A percentile compares a stretch with the other conserved stretches of the same genome.
These are phyloP conservation scores for Aspergillus incahuasiensis DNA, from an alignment of 495 filamentous ascomycete genomes.

Conservation along the genomic window DNA sequence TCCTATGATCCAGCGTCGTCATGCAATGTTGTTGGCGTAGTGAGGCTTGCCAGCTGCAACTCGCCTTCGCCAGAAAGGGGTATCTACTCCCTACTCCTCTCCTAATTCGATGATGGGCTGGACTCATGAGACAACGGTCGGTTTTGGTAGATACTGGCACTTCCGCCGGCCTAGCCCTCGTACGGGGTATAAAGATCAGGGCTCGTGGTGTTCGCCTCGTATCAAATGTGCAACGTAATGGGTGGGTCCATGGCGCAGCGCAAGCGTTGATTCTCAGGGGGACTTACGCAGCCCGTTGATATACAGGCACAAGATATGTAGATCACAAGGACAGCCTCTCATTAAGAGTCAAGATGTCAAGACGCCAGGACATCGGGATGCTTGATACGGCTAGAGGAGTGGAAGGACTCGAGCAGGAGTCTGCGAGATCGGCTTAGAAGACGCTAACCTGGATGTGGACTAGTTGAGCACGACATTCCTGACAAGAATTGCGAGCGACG, in stretches of 20 bases:
- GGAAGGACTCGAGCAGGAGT: background rate
- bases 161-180: no score
- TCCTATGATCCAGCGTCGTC: no score
- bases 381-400: background rate
- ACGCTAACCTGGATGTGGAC: background rate
- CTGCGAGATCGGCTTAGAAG: background rate
- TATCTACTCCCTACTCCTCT: no score
- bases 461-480: conserved; percentile 25
- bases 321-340: background rate
- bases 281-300: background rate
- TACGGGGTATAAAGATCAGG: background rate
- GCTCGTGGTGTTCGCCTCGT: background rate
- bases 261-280: background rate
- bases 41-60: no score
- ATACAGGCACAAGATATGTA: background rate
- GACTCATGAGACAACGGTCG: no score
- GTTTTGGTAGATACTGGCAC: no score
- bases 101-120: no score
- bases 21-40: no score
- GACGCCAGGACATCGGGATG: background rate
- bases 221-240: background rate
- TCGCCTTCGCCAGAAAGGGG: no score
- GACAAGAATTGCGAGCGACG: conserved; percentile 12
- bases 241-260: background rate
- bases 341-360: background rate